Evolutionary conservation across 495 filamentous ascomycete species (phyloP), one percentile per base, ranked within the genome.

Genomic region (Echria macrotheca): DNA sequence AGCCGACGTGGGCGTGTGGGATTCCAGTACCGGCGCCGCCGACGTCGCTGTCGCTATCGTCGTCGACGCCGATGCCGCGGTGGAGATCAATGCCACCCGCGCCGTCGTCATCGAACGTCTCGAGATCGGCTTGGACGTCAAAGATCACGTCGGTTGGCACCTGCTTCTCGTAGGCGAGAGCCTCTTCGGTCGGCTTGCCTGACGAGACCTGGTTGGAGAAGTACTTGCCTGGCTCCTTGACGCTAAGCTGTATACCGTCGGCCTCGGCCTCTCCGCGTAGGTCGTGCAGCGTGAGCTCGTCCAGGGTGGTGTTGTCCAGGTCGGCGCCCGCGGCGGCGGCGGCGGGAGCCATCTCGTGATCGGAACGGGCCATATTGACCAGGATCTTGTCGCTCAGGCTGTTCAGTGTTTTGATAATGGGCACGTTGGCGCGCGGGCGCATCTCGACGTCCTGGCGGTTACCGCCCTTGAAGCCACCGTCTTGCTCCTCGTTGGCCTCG

Each of bases 401-500:
- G 63, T 98, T 98, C 39, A 97, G 69, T 0, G 86, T 87, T 26
- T 83, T 79, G 56, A 96, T 83, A 42, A 96, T 91, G 32, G 69
- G 68, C 4, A 71, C 58, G 37, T 76, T 70, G 31, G 61, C 56
- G 31, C 69, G 61, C 1, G 89, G 88, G 36, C 87, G 76, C 91
- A 97, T 96, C 42, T 89, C 89, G 15, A 83, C 59, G 59, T 96
- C 91, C 26, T 88, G 86, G 37, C 81, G 74, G 62, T 97, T 97
- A 33, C 91, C 91, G 56, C 80, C 75, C 50, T 70, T 77, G 58
- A 66, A 70, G 31, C 77, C 75, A 47, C 77, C 76, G 54, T 95
- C 77, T 59, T 97, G 87, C 59, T 87, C 86, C 67, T 97, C 93
- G 60, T 98, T 98, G 24, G 85, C 93, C 60, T 90, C 88, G 26